Evolutionary conservation across 345 rosid genomes (phyloP).

Genomic region (Eucalyptus sp.): DNA sequence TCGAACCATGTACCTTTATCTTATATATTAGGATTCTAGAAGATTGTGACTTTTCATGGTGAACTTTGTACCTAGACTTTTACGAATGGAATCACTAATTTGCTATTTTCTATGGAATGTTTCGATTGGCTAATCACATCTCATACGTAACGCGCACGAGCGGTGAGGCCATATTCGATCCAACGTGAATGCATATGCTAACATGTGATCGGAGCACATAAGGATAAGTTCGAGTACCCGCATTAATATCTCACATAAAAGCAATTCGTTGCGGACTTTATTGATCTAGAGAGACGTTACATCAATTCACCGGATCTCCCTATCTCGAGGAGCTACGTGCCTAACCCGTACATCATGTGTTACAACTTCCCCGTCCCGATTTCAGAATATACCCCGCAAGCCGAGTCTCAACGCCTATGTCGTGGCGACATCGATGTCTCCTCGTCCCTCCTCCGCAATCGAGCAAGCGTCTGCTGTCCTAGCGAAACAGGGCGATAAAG

Average conservation of each 20-base stretch:
- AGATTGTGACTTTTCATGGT: neutral
- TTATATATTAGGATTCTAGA: neutral
- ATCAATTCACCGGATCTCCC: neutral
- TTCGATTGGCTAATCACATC: neutral
- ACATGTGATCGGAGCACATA: neutral
- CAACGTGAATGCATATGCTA: neutral
- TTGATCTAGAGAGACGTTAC: neutral
- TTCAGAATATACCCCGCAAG: neutral
- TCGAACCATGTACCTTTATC: neutral
- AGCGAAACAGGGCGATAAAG: neutral
- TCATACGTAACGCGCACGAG: neutral
- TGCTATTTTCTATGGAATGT: neutral
- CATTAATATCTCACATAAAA: neutral
- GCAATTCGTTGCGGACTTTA: neutral
- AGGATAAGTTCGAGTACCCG: neutral
- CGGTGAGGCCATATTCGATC: neutral
- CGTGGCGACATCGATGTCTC: neutral
- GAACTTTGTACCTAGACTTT: neutral
- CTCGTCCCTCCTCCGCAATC: neutral
- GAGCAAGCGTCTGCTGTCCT: neutral
- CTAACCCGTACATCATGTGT: neutral
- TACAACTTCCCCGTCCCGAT: neutral
- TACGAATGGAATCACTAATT: neutral
- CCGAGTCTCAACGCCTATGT: neutral
- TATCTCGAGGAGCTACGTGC: neutral